Evolutionary conservation across 2,329 filamentous ascomycete genomes (phyloP).

Genomic region (Helminthosporium solani): DNA sequence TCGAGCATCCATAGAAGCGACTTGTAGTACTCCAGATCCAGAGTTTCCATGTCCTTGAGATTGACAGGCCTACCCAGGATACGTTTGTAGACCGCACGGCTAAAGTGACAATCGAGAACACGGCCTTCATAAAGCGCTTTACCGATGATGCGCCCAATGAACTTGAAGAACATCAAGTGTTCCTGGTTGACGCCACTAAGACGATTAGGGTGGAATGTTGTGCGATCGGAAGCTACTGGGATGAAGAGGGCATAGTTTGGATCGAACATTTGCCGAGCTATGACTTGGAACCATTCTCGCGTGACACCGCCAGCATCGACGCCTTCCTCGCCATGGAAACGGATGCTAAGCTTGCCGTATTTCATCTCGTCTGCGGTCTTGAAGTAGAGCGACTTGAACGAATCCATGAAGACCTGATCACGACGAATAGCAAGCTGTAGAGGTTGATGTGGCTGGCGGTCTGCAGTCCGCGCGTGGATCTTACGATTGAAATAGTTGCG

Average conservation of each 20-base stretch:
- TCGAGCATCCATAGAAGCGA: slow-evolving; percentile 97
- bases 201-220: slow-evolving; percentile 97
- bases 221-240: slow-evolving; percentile 93
- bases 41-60: slow-evolving; percentile 98
- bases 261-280: slow-evolving; percentile 98
- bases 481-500: slow-evolving; percentile 97
- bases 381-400: slow-evolving; percentile 97
- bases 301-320: slow-evolving; percentile 97
- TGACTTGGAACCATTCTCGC: slow-evolving; percentile 98
- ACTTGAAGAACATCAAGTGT: slow-evolving; percentile 98
- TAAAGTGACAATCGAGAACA: slow-evolving; percentile 97
- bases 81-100: slow-evolving; percentile 95
- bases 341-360: slow-evolving; percentile 96
- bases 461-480: slow-evolving; percentile 73
- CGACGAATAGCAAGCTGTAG: slow-evolving; percentile 87
- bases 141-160: slow-evolving; percentile 96
- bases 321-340: slow-evolving; percentile 96
- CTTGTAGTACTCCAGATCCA: slow-evolving; percentile 98
- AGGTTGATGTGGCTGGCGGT: slow-evolving; percentile 67
- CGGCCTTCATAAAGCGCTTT: slow-evolving; percentile 97
- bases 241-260: slow-evolving; percentile 96
- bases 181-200: slow-evolving; percentile 92
- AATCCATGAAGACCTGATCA: slow-evolving; percentile 96
- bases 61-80: slow-evolving; percentile 94
- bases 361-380: slow-evolving; percentile 97